Percentiles rank a stretch among this genome's conserved stretches.
Conservation (phyloP, 768 basidiomycete species). For the Pisolithus marmoratus region DNA sequence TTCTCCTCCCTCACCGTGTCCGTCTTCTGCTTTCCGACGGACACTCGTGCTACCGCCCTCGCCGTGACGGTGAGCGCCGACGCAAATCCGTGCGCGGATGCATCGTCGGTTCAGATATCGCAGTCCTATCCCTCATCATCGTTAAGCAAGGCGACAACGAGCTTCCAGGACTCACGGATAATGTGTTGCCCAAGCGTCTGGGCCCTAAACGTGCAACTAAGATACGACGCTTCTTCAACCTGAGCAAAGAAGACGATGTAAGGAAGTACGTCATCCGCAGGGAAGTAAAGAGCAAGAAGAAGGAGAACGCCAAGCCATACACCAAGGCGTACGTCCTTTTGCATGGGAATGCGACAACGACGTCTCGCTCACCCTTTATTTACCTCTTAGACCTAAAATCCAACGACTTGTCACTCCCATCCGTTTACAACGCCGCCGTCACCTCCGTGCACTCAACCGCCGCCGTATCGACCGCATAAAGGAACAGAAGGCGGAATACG, state of each 20-base stretch:
- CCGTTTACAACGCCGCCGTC: slow-evolving; percentile 94
- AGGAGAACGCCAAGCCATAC: slow-evolving; percentile 86
- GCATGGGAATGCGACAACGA: too few species aligned
- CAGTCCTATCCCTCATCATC: slow-evolving; percentile 88
- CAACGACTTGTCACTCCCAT: slow-evolving; percentile 93
- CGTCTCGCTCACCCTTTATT: slow-evolving; percentile 1
- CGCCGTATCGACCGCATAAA: slow-evolving; percentile 87
- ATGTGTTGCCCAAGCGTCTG: slow-evolving; percentile 87
- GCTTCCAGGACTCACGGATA: slow-evolving; percentile 88
- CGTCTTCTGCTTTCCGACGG: slow-evolving; percentile 90
- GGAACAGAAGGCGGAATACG: slow-evolving; percentile 93
- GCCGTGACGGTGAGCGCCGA: slow-evolving; percentile 93
- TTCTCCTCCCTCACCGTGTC: slow-evolving; percentile 91
- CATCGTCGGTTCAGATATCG: slow-evolving; percentile 96
- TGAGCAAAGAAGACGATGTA: slow-evolving; percentile 97
- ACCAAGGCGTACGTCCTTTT: slow-evolving; percentile 80
- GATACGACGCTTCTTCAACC: slow-evolving; percentile 97
- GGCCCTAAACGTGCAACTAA: slow-evolving; percentile 97
- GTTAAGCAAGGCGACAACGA: slow-evolving; percentile 94
- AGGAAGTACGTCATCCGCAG: slow-evolving; percentile 94
- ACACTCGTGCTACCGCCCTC: slow-evolving; percentile 95
- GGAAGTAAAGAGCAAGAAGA: slow-evolving; percentile 87
- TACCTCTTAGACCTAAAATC: slow-evolving; percentile 74
- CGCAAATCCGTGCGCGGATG: slow-evolving; percentile 98
- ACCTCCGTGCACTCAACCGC: slow-evolving; percentile 82